phyloP scores from a whole-genome alignment of 2,329 filamentous ascomycete species.

The Keithomyces neogunnii region DNA sequence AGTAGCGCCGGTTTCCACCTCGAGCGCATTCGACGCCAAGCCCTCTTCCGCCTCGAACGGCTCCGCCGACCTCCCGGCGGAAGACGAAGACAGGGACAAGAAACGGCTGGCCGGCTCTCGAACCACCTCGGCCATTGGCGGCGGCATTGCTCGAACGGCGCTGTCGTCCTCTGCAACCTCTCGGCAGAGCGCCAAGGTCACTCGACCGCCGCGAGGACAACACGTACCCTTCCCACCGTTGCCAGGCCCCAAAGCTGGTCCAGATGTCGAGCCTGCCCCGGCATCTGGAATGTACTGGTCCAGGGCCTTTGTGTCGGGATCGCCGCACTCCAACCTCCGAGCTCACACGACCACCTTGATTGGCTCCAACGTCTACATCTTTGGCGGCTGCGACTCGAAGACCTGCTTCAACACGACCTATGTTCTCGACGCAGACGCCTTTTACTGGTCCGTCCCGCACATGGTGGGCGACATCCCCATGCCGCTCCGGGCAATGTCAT shows the following conservation, averaged over 20 bases:
- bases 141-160: slow-evolving; percentile 26
- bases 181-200: slow-evolving; percentile 9
- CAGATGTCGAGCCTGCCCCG: slow-evolving; percentile 53
- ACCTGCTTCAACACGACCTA: slow-evolving; percentile 64
- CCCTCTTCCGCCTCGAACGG: slow-evolving; percentile 16
- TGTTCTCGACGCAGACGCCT: slow-evolving; percentile 60
- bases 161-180: slow-evolving; percentile 9
- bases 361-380: slow-evolving; percentile 59
- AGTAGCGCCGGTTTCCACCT: slow-evolving; percentile 18
- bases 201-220: slow-evolving; percentile 26
- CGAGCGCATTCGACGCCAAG: slow-evolving; percentile 14
- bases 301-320: slow-evolving; percentile 53
- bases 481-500: slow-evolving; percentile 62
- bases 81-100: slow-evolving; percentile 18
- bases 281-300: slow-evolving; percentile 69
- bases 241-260: slow-evolving; percentile 44
- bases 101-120: slow-evolving; percentile 14
- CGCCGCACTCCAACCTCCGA: slow-evolving; percentile 50
- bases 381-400: slow-evolving; percentile 59
- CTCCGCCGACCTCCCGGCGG: slow-evolving; percentile 16
- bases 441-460: slow-evolving; percentile 59
- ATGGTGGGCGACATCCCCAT: slow-evolving; percentile 57
- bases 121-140: slow-evolving; percentile 15
- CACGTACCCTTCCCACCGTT: slow-evolving; percentile 48
- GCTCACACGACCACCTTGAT: slow-evolving; percentile 60